A percentile compares a stretch with the other conserved stretches of the same genome.
Evolutionary conservation across 1,284 basidiomycete genomes (phyloP).

Genomic region (Pulveroboletus sp.): DNA sequence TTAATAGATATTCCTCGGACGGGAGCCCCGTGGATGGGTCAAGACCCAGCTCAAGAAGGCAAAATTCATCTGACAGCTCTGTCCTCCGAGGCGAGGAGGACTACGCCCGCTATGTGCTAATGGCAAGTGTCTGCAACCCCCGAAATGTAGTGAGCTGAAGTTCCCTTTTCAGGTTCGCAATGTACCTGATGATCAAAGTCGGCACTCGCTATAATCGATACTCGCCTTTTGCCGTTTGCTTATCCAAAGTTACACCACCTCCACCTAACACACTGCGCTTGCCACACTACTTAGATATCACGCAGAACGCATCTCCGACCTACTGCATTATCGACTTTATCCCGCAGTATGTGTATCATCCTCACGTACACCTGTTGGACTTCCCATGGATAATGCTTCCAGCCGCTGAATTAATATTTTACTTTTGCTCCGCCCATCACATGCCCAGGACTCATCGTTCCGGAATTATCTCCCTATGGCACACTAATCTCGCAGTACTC

Average conservation of each 20-base stretch:
- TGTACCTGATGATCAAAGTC: constrained; percentile 44
- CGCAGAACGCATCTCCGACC: constrained; percentile 4
- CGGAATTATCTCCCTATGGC: constrained; percentile 6
- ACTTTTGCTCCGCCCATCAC: constrained; percentile 3
- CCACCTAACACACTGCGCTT: constrained; percentile 6
- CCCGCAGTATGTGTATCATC: constrained; percentile 20
- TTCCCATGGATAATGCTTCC: constrained; percentile 18
- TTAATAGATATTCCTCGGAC: constrained; percentile 40
- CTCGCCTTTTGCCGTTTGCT: constrained; percentile 6
- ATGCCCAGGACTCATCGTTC: constrained; percentile 14
- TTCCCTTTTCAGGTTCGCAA: constrained; percentile 47
- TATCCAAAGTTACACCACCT: constrained; percentile 13
- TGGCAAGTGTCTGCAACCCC: constrained; percentile 41
- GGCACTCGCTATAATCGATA: constrained; percentile 38
- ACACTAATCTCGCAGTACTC: background rate
- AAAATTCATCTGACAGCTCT: constrained; percentile 38
- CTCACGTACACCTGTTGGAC: constrained; percentile 18
- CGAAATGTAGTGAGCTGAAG: constrained; percentile 12
- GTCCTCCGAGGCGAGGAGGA: constrained; percentile 54
- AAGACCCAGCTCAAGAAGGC: constrained; percentile 46
- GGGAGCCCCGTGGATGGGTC: constrained; percentile 45
- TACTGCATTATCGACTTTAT: constrained; percentile 12
- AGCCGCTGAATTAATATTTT: constrained; percentile 10
- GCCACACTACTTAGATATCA: constrained; percentile 24
- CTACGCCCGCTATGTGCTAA: constrained; percentile 59